Evolutionary conservation across 1,284 basidiomycete species (phyloP).

Genomic region (Cryptococcus floricola): DNA sequence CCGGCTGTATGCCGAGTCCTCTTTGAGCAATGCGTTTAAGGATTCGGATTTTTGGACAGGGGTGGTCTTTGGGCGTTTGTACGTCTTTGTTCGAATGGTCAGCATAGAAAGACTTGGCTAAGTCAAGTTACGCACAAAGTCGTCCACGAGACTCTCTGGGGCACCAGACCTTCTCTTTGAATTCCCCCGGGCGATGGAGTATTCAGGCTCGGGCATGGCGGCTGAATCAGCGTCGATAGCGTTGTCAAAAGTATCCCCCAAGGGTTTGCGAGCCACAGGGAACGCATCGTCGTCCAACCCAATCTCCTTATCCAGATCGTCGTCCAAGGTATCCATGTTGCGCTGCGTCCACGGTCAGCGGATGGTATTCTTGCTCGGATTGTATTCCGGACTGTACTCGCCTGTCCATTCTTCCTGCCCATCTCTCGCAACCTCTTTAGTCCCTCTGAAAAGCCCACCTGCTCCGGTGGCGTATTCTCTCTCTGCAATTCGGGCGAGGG

Average conservation of each 20-base stretch:
- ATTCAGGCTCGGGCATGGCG: slow-evolving; percentile 1
- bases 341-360: background rate
- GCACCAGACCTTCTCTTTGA: too few species aligned
- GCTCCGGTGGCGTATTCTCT: background rate
- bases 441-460: slow-evolving; percentile 9
- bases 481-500: background rate
- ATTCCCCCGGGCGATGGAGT: background rate
- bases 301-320: slow-evolving; percentile 15
- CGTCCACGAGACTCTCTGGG: too few species aligned
- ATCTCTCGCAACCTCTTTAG: slow-evolving; percentile 17
- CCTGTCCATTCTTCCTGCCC: slow-evolving; percentile 22
- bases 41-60: slow-evolving; percentile 10
- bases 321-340: slow-evolving; percentile 6
- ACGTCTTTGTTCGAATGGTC: background rate
- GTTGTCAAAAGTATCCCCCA: background rate
- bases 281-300: slow-evolving; percentile 1
- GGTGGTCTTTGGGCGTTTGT: background rate
- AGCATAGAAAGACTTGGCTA: too few species aligned
- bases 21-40: slow-evolving; percentile 22
- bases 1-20: slow-evolving; percentile 11
- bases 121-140: too few species aligned
- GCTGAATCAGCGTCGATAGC: slow-evolving; percentile 1
- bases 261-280: background rate
- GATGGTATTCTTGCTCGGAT: background rate
- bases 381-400: slow-evolving; percentile 14